Evolutionary conservation across 257 asterid genomes (phyloP).

Genomic region (Striga asiatica): DNA sequence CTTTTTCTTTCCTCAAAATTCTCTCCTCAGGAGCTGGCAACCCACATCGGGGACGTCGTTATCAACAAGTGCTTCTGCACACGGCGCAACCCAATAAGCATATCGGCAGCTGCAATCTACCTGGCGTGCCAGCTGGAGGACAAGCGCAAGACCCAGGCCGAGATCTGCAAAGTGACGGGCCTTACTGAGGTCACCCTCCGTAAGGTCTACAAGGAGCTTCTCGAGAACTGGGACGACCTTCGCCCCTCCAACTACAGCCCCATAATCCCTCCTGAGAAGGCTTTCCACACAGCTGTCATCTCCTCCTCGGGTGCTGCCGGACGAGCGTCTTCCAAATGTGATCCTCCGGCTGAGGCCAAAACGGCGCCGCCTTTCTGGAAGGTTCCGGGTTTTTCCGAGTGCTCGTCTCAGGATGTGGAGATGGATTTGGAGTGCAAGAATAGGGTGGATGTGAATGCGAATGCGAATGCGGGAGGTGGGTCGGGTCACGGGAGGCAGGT

Average conservation of each 20-base stretch:
- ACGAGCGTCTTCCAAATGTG: constrained; percentile 36
- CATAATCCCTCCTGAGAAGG: constrained; percentile 93
- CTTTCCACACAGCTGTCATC: constrained; percentile 77
- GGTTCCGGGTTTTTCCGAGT: constrained; percentile 20
- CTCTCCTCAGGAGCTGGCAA: constrained; percentile 80
- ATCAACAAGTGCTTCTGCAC: constrained; percentile 98
- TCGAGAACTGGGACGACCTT: constrained; percentile 93
- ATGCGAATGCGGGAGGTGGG: constrained; percentile 20
- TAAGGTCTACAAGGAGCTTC: constrained; percentile 83
- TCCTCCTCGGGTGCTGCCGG: constrained; percentile 77
- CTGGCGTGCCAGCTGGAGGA: constrained; percentile 97
- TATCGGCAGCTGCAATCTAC: constrained; percentile 94
- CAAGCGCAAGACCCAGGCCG: constrained; percentile 94
- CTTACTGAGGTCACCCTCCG: constrained; percentile 95
- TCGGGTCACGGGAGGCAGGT: constrained; percentile 24
- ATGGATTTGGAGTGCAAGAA: constrained; percentile 34
- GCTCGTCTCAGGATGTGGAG: constrained; percentile 32
- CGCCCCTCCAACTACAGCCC: constrained; percentile 87
- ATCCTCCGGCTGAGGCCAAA: constrained; percentile 33
- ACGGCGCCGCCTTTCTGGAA: constrained; percentile 38
- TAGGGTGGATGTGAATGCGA: constrained; percentile 30
- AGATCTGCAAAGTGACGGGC: constrained; percentile 96
- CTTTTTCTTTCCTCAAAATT: too few species aligned
- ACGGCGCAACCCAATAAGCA: constrained; percentile 93
- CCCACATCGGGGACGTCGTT: constrained; percentile 95